phyloP scores from a whole-genome alignment of 768 basidiomycete species.

The Multifurca ochricompacta region DNA sequence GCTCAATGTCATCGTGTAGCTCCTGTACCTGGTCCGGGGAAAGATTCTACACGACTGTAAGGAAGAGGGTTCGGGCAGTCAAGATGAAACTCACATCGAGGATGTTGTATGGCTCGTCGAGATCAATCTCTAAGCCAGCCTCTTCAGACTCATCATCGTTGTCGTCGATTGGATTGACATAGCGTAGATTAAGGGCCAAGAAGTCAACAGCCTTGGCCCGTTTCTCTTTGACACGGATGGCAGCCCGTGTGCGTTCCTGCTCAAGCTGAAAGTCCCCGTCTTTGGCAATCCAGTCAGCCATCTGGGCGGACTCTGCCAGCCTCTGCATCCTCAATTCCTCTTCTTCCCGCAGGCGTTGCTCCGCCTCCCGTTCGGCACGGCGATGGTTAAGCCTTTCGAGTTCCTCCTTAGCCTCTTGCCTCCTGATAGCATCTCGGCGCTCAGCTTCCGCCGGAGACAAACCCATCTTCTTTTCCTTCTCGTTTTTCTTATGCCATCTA shows the following conservation, averaged over 20 bases:
- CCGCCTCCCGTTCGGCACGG: constrained; percentile 88
- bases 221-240: constrained; percentile 93
- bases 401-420: constrained; percentile 92
- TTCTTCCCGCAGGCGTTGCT: constrained; percentile 81
- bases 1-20: constrained; percentile 89
- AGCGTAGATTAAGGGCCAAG: constrained; percentile 90
- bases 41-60: constrained; percentile 51
- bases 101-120: constrained; percentile 98
- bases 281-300: constrained; percentile 96
- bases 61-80: not conserved
- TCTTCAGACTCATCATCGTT: constrained; percentile 72
- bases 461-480: constrained; percentile 89
- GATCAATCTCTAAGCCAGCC: constrained; percentile 90
- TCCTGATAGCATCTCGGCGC: constrained; percentile 66
- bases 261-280: constrained; percentile 97
- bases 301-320: constrained; percentile 89
- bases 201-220: constrained; percentile 99
- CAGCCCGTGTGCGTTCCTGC: constrained; percentile 83
- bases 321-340: constrained; percentile 87
- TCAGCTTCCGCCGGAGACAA: constrained; percentile 72
- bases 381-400: constrained; percentile 84
- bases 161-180: constrained; percentile 64
- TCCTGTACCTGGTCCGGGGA: constrained; percentile 85
- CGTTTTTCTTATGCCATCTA: constrained; percentile 97
- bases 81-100: constrained; percentile 63